Conservation (phyloP, 2,329 filamentous ascomycete genomes). For the Epichloe baconii region DNA sequence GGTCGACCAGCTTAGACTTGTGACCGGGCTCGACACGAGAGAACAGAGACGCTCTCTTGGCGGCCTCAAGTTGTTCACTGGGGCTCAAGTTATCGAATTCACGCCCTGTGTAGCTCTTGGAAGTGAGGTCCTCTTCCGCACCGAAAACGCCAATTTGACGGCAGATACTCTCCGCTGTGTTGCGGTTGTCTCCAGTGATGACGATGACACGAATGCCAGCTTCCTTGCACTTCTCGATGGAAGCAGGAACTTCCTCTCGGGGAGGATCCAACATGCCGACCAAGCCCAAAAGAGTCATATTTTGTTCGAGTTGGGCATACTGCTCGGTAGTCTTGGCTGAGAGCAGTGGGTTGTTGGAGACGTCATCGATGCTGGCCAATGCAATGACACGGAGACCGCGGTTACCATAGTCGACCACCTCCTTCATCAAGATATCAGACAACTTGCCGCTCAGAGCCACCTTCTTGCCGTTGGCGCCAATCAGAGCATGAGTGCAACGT, state of each 20-base stretch:
- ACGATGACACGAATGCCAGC: constrained; percentile 95
- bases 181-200: constrained; percentile 95
- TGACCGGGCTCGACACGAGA: constrained; percentile 91
- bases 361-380: constrained; percentile 69
- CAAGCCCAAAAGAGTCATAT: constrained; percentile 86
- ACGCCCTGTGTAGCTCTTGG: constrained; percentile 90
- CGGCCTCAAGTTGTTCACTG: constrained; percentile 68
- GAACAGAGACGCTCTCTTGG: constrained; percentile 78
- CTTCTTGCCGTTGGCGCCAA: constrained; percentile 67
- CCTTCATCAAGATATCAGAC: constrained; percentile 55
- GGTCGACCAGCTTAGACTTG: constrained; percentile 95
- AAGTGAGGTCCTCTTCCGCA: constrained; percentile 63
- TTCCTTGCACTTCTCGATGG: constrained; percentile 78
- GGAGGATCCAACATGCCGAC: constrained; percentile 96
- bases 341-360: constrained; percentile 56
- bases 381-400: constrained; percentile 89
- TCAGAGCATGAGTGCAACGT: constrained; percentile 69
- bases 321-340: constrained; percentile 72
- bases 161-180: constrained; percentile 95
- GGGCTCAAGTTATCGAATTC: constrained; percentile 82
- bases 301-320: constrained; percentile 79
- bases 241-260: constrained; percentile 75
- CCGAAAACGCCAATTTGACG: constrained; percentile 92
- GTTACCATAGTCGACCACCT: constrained; percentile 84
- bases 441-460: constrained; percentile 60